Conservation (phyloP, 108 stramenopile species). For the Skeletonema marinoi region DNA sequence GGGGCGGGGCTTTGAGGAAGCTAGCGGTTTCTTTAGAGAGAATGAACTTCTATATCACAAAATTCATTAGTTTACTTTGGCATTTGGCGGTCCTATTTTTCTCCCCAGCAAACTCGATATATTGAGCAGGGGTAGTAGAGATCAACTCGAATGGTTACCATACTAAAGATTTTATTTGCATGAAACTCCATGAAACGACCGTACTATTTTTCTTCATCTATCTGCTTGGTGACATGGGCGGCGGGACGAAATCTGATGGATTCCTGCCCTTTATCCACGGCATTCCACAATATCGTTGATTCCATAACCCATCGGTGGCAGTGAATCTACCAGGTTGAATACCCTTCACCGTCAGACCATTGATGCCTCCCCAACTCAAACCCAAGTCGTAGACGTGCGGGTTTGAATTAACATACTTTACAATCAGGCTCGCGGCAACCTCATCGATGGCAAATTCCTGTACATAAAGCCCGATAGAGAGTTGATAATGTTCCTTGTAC, state of each 20-base stretch:
- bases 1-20: conserved; percentile 48
- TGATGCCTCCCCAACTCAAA: conserved; percentile 87
- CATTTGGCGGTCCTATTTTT: neutral
- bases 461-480: conserved; percentile 79
- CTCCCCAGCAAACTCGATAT: neutral
- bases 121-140: neutral
- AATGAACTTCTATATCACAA: neutral
- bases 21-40: neutral
- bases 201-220: neutral
- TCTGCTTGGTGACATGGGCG: neutral
- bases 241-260: neutral
- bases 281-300: conserved; percentile 42
- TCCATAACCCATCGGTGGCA: conserved; percentile 80
- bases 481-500: conserved; percentile 70
- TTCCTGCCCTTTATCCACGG: conserved; percentile 34
- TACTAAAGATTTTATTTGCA: neutral
- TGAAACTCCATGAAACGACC: too few species aligned
- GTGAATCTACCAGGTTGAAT: conserved; percentile 83
- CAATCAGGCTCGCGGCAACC: conserved; percentile 65
- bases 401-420: conserved; percentile 70
- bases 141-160: neutral
- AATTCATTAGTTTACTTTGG: neutral
- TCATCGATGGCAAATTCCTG: conserved; percentile 91
- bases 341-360: conserved; percentile 79
- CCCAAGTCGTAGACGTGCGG: conserved; percentile 71